phyloP scores from a whole-genome alignment of 306 rosid species.

The Rosa lucieae region DNA sequence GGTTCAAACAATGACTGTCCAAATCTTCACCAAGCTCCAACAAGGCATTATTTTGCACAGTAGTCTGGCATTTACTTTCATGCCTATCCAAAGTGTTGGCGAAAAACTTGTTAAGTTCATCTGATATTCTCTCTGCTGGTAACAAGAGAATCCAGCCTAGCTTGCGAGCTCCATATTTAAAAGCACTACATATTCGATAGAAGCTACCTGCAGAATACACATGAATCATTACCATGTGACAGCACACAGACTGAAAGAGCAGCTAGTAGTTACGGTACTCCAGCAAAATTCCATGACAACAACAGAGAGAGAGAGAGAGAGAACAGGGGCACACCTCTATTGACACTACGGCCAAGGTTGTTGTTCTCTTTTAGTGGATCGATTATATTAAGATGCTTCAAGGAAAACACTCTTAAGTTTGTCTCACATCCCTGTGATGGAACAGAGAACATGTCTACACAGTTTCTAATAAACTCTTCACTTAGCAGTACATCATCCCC shows the following conservation, averaged over 20 bases:
- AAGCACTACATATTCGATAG: constrained; percentile 82
- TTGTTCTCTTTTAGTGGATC: constrained; percentile 92
- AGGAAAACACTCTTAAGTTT: constrained; percentile 52
- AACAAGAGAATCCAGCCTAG: constrained; percentile 71
- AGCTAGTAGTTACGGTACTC: neutral
- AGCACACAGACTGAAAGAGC: neutral
- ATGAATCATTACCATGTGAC: constrained; percentile 20
- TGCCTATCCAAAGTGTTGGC: constrained; percentile 66
- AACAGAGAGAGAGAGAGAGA: constrained; percentile 4
- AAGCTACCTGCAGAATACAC: constrained; percentile 62
- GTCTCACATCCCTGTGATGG: constrained; percentile 57
- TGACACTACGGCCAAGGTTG: constrained; percentile 96
- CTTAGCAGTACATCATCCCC: constrained; percentile 54
- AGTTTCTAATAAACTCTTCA: constrained; percentile 64
- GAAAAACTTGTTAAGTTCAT: constrained; percentile 64
- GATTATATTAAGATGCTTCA: constrained; percentile 79
- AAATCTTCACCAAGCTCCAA: constrained; percentile 78
- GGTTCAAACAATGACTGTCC: constrained; percentile 55
- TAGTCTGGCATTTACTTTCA: constrained; percentile 44
- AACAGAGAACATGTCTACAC: constrained; percentile 66
- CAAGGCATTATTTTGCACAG: constrained; percentile 30
- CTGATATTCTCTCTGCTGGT: constrained; percentile 61
- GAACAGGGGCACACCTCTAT: constrained; percentile 53
- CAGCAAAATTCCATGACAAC: neutral
- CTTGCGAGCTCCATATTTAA: constrained; percentile 82